Conservation (phyloP, 1,284 basidiomycete species). For the Inonotus hispidus region DNA sequence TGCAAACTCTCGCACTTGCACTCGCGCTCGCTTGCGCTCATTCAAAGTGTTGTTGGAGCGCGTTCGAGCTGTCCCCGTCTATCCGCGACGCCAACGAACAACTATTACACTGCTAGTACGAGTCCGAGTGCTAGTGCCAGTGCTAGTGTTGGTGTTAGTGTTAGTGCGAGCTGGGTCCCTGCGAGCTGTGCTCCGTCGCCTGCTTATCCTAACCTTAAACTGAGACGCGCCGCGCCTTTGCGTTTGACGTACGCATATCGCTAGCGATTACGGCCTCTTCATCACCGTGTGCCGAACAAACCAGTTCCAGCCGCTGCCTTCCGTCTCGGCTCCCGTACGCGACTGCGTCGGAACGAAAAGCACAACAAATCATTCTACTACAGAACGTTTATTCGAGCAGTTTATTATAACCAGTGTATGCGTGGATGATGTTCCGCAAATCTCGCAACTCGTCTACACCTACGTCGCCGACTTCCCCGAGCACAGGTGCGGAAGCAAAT, state of each 20-base stretch:
- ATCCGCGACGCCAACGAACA: too few relatives aligned
- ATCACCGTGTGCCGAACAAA: not conserved
- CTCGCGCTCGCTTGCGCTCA: not conserved
- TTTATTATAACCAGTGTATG: not conserved
- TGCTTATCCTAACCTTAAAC: not conserved
- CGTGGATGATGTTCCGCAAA: slow-evolving; percentile 10
- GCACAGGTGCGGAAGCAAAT: not conserved
- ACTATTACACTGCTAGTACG: too few relatives aligned
- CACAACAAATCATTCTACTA: not conserved
- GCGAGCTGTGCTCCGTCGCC: slow-evolving; percentile 6
- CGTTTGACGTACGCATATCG: slow-evolving; percentile 2
- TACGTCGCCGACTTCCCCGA: slow-evolving; percentile 6
- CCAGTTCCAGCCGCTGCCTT: not conserved
- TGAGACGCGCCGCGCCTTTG: not conserved
- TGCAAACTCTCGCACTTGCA: too few relatives aligned
- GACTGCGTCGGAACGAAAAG: not conserved
- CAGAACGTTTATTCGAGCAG: not conserved
- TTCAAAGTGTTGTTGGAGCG: too few relatives aligned
- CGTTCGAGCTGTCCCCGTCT: too few relatives aligned
- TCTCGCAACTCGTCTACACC: slow-evolving; percentile 9
- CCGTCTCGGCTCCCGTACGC: not conserved
- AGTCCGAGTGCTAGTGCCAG: not conserved
- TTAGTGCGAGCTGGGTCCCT: not conserved
- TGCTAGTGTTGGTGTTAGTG: too few relatives aligned
- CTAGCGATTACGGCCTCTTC: not conserved